These are phyloP conservation scores for Globisporangium takayamanum DNA, from an alignment of 352 stramenopile genomes.

Conservation along the genomic window DNA sequence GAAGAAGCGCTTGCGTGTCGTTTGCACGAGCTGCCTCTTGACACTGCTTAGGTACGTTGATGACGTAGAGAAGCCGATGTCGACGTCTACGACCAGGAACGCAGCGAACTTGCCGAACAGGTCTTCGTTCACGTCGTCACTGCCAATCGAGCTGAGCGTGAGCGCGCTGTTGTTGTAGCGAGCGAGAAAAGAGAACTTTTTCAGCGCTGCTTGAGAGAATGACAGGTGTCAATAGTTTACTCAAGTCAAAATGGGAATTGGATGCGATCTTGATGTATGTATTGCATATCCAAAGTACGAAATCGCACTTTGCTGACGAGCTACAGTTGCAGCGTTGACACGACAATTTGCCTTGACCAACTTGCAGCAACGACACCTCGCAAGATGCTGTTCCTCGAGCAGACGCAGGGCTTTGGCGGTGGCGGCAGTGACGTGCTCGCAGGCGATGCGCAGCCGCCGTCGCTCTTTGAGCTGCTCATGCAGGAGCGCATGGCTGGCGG, in stretches of 20 bases:
- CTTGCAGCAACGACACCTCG: neutral
- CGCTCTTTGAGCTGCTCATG: slow-evolving; percentile 85
- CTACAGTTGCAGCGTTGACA: neutral
- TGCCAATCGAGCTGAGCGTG: too few relatives aligned
- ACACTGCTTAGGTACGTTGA: slow-evolving; percentile 1
- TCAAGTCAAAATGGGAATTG: too few relatives aligned
- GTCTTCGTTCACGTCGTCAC: neutral
- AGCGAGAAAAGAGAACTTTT: too few relatives aligned
- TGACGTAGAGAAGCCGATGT: neutral
- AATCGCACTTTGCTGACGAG: too few relatives aligned
- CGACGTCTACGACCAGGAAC: neutral
- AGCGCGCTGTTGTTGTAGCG: too few relatives aligned
- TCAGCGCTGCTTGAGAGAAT: too few relatives aligned
- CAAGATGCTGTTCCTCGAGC: slow-evolving; percentile 73
- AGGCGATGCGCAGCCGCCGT: slow-evolving; percentile 26
- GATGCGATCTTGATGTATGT: too few relatives aligned
- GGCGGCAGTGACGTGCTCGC: slow-evolving; percentile 5
- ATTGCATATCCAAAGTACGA: too few relatives aligned
- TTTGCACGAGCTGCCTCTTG: neutral
- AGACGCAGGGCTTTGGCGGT: slow-evolving; percentile 62
- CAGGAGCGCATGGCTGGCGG: slow-evolving; percentile 75
- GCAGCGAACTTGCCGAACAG: neutral
- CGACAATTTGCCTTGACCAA: neutral
- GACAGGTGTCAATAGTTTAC: too few relatives aligned
- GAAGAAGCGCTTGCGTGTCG: neutral